phyloP scores from a whole-genome alignment of 768 basidiomycete genomes.

The Trametopsis cervina region DNA sequence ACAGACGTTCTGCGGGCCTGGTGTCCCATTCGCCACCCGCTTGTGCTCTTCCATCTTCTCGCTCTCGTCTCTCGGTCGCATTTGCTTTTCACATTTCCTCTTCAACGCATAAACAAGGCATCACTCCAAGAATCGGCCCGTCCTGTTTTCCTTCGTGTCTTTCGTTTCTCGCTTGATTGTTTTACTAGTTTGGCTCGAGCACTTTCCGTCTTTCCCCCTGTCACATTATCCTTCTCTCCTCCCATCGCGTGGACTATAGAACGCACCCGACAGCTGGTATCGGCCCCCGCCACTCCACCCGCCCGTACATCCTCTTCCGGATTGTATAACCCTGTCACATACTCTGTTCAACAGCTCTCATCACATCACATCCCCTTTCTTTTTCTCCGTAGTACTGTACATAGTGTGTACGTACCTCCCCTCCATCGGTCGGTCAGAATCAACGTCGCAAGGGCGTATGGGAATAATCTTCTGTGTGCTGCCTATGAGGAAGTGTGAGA shows the following conservation, averaged over 20 bases:
- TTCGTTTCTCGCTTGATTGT: constrained; percentile 11
- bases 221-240: neutral
- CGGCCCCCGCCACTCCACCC: too few relatives aligned
- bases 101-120: too few relatives aligned
- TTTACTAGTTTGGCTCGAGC: constrained; percentile 8
- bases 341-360: too few relatives aligned
- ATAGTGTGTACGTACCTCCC: too few relatives aligned
- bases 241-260: neutral
- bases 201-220: neutral
- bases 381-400: neutral
- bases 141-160: too few relatives aligned
- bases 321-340: too few relatives aligned
- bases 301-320: too few relatives aligned
- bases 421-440: neutral
- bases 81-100: too few relatives aligned
- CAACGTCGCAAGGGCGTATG: neutral
- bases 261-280: too few relatives aligned
- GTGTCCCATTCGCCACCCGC: neutral
- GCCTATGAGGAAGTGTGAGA: too few relatives aligned
- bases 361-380: constrained; percentile 1
- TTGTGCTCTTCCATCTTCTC: neutral
- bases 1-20: neutral
- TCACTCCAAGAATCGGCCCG: too few relatives aligned
- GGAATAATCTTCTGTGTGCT: neutral
- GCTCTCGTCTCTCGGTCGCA: too few relatives aligned